These are phyloP conservation scores for Chlorella sp. DNA, from an alignment of 139 green algal genomes.

Conservation along the genomic window DNA sequence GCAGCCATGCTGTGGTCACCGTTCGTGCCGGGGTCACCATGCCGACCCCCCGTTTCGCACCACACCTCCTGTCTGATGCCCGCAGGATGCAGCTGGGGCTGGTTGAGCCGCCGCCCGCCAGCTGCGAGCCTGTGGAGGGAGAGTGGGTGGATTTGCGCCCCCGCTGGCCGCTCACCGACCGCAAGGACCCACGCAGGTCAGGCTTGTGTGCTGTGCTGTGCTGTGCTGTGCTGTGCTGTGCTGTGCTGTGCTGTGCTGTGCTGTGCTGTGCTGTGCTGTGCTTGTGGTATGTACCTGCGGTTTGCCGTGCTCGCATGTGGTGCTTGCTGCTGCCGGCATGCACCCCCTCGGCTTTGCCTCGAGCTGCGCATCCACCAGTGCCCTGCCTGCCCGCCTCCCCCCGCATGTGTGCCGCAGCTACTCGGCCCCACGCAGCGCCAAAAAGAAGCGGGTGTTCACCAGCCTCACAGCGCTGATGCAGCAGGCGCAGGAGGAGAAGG, in stretches of 20 bases:
- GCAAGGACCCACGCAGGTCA: conserved; percentile 40
- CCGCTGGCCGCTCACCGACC: conserved; percentile 87
- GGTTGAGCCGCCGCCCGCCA: conserved; percentile 40
- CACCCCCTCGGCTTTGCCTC: too few relatives aligned
- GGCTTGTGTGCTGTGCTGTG: neutral
- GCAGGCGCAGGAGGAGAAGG: neutral
- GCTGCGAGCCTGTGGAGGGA: neutral
- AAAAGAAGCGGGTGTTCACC: conserved; percentile 58
- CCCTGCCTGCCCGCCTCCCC: too few relatives aligned
- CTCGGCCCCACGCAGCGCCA: conserved; percentile 39
- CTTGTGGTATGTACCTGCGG: neutral
- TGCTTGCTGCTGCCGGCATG: too few relatives aligned
- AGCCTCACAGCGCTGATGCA: conserved; percentile 49
- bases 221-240: neutral
- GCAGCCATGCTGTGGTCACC: too few relatives aligned
- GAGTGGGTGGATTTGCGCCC: conserved; percentile 87
- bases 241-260: too few relatives aligned
- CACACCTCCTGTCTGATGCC: neutral
- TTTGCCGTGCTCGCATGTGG: neutral
- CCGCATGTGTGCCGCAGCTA: neutral
- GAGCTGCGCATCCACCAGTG: too few relatives aligned
- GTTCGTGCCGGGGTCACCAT: neutral
- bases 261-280: too few relatives aligned
- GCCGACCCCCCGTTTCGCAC: too few relatives aligned
- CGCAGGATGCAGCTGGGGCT: conserved; percentile 60